phyloP scores from a whole-genome alignment of 2,329 filamentous ascomycete species.

The Metarhizium sp. region DNA sequence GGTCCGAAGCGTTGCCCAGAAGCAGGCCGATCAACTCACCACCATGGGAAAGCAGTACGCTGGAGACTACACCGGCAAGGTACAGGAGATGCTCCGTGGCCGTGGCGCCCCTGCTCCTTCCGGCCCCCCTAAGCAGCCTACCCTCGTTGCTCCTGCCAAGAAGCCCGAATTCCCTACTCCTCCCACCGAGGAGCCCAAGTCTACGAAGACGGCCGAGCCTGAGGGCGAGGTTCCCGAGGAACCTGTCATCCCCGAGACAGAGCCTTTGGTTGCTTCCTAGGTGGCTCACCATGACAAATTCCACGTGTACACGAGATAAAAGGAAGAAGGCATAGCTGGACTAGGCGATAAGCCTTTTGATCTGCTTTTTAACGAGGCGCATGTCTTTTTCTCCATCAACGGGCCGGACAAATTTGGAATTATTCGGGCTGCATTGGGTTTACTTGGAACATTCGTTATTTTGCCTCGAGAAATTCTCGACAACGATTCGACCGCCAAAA shows the following conservation, averaged over 20 bases:
- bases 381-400: constrained; percentile 15
- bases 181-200: constrained; percentile 26
- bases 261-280: constrained; percentile 22
- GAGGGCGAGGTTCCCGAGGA: constrained; percentile 16
- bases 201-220: constrained; percentile 10
- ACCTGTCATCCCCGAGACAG: constrained; percentile 16
- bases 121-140: constrained; percentile 23
- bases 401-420: constrained; percentile 17
- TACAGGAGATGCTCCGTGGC: constrained; percentile 52
- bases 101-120: constrained; percentile 33
- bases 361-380: constrained; percentile 20
- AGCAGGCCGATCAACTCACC: constrained; percentile 55
- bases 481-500: constrained; percentile 6
- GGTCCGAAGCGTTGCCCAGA: constrained; percentile 50
- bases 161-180: constrained; percentile 25
- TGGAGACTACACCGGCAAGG: constrained; percentile 59
- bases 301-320: constrained; percentile 18
- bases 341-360: constrained; percentile 15
- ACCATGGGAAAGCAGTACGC: constrained; percentile 58
- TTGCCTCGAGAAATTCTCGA: neutral
- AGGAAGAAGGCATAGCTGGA: constrained; percentile 14
- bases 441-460: constrained; percentile 13
- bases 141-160: constrained; percentile 12
- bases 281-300: constrained; percentile 14
- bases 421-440: constrained; percentile 14